phyloP scores from a whole-genome alignment of 2,329 filamentous ascomycete genomes.

The Sporothrix inflata region DNA sequence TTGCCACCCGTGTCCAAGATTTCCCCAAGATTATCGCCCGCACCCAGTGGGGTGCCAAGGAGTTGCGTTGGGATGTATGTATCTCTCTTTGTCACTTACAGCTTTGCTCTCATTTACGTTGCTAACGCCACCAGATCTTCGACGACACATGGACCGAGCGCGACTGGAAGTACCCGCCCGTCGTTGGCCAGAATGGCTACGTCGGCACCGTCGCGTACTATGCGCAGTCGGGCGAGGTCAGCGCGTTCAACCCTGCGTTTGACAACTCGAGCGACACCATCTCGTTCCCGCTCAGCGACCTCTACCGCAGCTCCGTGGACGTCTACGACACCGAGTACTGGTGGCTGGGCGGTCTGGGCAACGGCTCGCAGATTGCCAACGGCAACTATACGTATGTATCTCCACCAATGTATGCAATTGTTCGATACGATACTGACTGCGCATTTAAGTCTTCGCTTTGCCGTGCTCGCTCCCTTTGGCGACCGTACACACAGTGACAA shows the following conservation, averaged over 20 bases:
- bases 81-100: not conserved
- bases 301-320: conserved; percentile 33
- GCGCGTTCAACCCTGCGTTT: not conserved
- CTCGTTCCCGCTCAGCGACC: conserved; percentile 33
- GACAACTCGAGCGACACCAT: conserved; percentile 29
- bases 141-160: conserved; percentile 35
- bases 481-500: conserved; percentile 19
- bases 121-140: conserved; percentile 25
- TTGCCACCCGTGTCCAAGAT: conserved; percentile 36
- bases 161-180: conserved; percentile 38
- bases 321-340: conserved; percentile 31
- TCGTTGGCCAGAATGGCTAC: conserved; percentile 35
- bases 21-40: conserved; percentile 39
- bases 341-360: conserved; percentile 34
- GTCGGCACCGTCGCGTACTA: conserved; percentile 35
- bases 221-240: not conserved
- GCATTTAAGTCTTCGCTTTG: conserved; percentile 15
- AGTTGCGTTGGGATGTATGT: conserved; percentile 39
- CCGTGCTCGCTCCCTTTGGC: conserved; percentile 24
- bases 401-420: not conserved
- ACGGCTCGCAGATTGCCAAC: conserved; percentile 42
- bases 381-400: conserved; percentile 37
- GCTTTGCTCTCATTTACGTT: not conserved
- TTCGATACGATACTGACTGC: not conserved
- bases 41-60: conserved; percentile 29